A percentile compares a stretch with the other conserved stretches of the same genome.
phyloP scores from a whole-genome alignment of 306 rosid species.

The Dicorynia guianensis region DNA sequence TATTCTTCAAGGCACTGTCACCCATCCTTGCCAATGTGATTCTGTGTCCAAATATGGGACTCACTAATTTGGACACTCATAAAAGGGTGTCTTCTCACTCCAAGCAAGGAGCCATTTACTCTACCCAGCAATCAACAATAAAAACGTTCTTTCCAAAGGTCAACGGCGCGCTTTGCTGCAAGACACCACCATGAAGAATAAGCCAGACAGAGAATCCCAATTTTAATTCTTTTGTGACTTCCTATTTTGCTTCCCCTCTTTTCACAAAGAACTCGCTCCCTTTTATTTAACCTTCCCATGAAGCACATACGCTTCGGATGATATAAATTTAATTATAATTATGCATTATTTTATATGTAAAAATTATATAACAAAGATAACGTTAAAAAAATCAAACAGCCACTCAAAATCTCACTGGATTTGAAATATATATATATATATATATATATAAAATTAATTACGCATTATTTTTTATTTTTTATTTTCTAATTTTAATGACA shows the following conservation, averaged over 20 bases:
- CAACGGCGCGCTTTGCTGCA: background rate
- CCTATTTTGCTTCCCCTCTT: background rate
- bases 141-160: background rate
- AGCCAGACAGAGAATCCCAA: slow-evolving; percentile 27
- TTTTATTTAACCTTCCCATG: background rate
- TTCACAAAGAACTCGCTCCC: background rate
- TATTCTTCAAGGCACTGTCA: background rate
- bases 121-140: background rate
- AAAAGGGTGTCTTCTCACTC: background rate
- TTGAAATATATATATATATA: no score
- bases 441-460: no score
- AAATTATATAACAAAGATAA: no score
- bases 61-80: background rate
- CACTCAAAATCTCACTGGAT: no score
- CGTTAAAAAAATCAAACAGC: no score
- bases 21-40: background rate
- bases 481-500: no score
- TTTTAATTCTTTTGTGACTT: slow-evolving; percentile 8
- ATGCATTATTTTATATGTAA: no score
- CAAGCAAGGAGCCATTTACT: background rate
- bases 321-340: no score
- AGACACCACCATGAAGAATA: background rate
- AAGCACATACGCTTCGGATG: background rate
- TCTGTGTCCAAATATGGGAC: background rate
- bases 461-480: no score